Conservation (phyloP, 2,329 filamentous ascomycete genomes). For the Colletotrichum tanaceti region DNA sequence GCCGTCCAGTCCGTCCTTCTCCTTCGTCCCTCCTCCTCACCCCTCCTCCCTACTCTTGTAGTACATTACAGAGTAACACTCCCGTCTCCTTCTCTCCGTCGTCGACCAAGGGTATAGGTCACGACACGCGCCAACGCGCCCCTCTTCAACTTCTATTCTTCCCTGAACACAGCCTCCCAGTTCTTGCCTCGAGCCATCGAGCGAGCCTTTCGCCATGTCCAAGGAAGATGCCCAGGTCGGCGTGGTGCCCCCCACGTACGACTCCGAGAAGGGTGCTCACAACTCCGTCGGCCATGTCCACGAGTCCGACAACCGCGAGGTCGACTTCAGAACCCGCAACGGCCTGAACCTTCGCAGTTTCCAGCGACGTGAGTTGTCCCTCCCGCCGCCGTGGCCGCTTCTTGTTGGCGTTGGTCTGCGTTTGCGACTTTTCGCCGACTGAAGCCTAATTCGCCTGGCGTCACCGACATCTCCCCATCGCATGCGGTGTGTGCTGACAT, state of each 20-base stretch:
- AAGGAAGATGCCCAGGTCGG: conserved; percentile 36
- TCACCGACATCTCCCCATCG: not conserved
- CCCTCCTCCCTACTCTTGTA: conserved; percentile 23
- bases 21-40: not conserved
- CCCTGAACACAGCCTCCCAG: not conserved
- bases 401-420: not conserved
- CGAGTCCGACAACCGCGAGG: conserved; percentile 44
- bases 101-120: conserved; percentile 33
- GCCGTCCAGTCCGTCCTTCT: not conserved
- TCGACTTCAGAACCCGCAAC: conserved; percentile 52
- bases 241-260: conserved; percentile 38
- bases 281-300: conserved; percentile 28
- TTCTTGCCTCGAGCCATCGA: conserved; percentile 12
- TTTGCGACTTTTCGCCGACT: conserved; percentile 9
- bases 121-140: conserved; percentile 33
- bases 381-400: not conserved
- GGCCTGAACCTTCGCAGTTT: conserved; percentile 54
- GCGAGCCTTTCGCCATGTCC: conserved; percentile 26
- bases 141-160: not conserved
- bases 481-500: not conserved
- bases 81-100: conserved; percentile 13
- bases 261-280: conserved; percentile 41
- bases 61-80: conserved; percentile 29
- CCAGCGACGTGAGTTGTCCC: conserved; percentile 48
- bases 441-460: too few relatives aligned